These are phyloP conservation scores for Trichoderma afroharzianum DNA, from an alignment of 2,329 filamentous ascomycete genomes.

Conservation along the genomic window DNA sequence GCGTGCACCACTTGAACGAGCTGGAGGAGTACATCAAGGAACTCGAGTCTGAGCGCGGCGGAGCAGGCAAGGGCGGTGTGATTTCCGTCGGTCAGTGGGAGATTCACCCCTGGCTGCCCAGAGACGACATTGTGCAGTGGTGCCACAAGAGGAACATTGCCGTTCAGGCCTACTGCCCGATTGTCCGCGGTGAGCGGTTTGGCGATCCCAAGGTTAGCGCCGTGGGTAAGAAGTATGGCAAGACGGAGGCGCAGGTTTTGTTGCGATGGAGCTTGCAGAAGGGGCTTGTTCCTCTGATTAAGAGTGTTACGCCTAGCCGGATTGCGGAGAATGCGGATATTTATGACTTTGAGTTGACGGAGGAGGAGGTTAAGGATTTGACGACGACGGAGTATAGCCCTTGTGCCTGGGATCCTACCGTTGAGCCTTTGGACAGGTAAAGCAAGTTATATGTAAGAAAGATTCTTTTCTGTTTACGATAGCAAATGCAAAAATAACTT, in stretches of 20 bases:
- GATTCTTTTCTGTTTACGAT: neutral
- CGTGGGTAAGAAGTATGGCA: slow-evolving; percentile 68
- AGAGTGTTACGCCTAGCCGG: slow-evolving; percentile 65
- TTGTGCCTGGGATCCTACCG: slow-evolving; percentile 55
- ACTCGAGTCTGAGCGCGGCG: slow-evolving; percentile 58
- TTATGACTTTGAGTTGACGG: slow-evolving; percentile 53
- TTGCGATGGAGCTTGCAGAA: slow-evolving; percentile 81
- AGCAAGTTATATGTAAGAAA: neutral
- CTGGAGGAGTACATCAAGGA: slow-evolving; percentile 57
- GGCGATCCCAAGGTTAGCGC: slow-evolving; percentile 62
- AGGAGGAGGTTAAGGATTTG: slow-evolving; percentile 49
- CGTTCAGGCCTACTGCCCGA: slow-evolving; percentile 60
- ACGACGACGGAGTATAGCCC: slow-evolving; percentile 52
- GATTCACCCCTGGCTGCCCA: slow-evolving; percentile 81
- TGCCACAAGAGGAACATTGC: slow-evolving; percentile 60
- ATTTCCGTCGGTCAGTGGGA: slow-evolving; percentile 86
- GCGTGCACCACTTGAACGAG: slow-evolving; percentile 59
- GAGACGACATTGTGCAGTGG: slow-evolving; percentile 79
- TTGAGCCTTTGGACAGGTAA: slow-evolving; percentile 42
- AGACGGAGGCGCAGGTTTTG: slow-evolving; percentile 72
- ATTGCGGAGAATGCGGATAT: slow-evolving; percentile 61
- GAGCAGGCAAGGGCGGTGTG: slow-evolving; percentile 63
- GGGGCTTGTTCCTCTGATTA: slow-evolving; percentile 68
- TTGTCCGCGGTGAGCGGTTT: slow-evolving; percentile 65
- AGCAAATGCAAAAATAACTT: too few relatives aligned